Evolutionary conservation across 108 stramenopile species (phyloP).

Genomic region (Discostella stelligeroides): DNA sequence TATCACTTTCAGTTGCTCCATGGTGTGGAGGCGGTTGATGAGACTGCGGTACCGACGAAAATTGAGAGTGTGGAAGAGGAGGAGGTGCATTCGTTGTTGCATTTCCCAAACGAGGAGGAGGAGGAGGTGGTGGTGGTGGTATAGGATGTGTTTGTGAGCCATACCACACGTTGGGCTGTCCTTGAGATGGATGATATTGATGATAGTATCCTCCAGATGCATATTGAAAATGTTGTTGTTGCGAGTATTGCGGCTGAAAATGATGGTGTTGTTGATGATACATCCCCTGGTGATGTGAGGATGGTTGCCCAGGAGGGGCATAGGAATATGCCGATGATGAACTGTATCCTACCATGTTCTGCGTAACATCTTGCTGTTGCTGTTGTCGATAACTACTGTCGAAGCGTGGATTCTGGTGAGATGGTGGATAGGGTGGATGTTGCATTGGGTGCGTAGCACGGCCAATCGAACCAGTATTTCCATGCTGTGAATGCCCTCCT

Average conservation of each 20-base stretch:
- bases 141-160: conserved; percentile 5
- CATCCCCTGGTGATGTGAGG: conserved; percentile 8
- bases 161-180: conserved; percentile 1
- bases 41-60: no score
- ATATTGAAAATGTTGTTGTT: conserved; percentile 14
- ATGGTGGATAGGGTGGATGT: conserved; percentile 14
- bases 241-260: conserved; percentile 3
- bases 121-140: conserved; percentile 33
- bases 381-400: conserved; percentile 4
- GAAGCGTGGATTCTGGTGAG: conserved; percentile 11
- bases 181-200: conserved; percentile 14
- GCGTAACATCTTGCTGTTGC: conserved; percentile 6
- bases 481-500: conserved; percentile 12
- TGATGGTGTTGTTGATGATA: conserved; percentile 14
- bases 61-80: background rate
- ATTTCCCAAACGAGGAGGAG: conserved; percentile 31
- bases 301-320: conserved; percentile 6
- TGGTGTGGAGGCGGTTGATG: background rate
- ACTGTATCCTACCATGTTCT: conserved; percentile 1
- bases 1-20: conserved; percentile 29
- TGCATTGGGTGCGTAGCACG: conserved; percentile 1
- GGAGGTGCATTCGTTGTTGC: conserved; percentile 40
- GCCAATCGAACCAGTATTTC: conserved; percentile 1
- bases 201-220: background rate
- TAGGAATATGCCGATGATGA: no score